Conservation (phyloP, 495 filamentous ascomycete species). For the Aspergillus cavernicola region DNA sequence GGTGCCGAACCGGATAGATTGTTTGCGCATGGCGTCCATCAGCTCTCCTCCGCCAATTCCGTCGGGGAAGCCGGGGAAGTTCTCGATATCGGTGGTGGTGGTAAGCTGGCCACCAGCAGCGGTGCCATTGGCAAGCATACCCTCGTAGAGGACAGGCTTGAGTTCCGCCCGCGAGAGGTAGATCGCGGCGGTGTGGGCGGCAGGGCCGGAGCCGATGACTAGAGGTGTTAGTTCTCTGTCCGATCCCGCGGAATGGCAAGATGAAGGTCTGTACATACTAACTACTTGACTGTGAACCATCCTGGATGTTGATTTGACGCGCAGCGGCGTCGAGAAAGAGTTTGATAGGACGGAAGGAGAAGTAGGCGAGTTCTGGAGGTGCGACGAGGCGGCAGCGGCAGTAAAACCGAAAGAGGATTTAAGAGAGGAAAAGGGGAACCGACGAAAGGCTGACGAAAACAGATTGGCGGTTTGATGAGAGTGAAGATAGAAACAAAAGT, state of each 20-base stretch:
- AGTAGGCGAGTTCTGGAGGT: constrained; percentile 52
- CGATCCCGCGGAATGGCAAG: no score
- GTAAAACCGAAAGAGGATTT: constrained; percentile 57
- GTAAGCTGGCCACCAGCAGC: constrained; percentile 95
- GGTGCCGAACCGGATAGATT: constrained; percentile 89
- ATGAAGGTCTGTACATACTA: constrained; percentile 45
- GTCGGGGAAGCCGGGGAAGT: constrained; percentile 90
- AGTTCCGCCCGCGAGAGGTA: constrained; percentile 94
- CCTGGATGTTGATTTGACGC: constrained; percentile 43
- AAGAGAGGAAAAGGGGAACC: constrained; percentile 57
- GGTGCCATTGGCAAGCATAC: constrained; percentile 95
- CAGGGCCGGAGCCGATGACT: constrained; percentile 90
- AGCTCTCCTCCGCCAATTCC: constrained; percentile 80
- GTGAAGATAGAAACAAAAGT: constrained; percentile 1
- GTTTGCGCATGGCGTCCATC: constrained; percentile 93
- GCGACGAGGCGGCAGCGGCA: constrained; percentile 61
- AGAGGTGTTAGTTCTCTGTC: constrained; percentile 22
- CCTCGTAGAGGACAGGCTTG: constrained; percentile 87
- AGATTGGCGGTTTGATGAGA: constrained; percentile 55
- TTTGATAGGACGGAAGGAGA: constrained; percentile 35
- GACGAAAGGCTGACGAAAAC: constrained; percentile 78
- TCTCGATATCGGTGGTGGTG: constrained; percentile 97
- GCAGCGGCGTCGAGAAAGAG: constrained; percentile 39
- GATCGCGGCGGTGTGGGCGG: constrained; percentile 93
- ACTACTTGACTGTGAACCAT: constrained; percentile 82